Base-by-base conservation (phyloP, 345 rosid species). In the Citrus inodora region DNA sequence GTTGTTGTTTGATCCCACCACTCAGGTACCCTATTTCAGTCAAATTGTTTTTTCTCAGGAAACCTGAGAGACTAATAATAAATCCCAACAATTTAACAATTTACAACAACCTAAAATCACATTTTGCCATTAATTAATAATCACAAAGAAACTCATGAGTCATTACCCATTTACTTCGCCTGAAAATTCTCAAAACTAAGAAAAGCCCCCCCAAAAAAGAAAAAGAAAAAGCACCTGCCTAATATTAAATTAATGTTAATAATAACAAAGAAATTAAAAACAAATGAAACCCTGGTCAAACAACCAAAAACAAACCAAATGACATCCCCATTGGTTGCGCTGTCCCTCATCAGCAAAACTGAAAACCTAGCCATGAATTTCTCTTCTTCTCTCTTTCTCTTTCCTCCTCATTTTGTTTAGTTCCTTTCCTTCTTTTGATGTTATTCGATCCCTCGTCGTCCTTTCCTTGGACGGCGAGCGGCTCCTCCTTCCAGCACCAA, bases 381-480 rank as follows among this genome's bases (percentile, higher is more conserved):
- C 60, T 72, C 60, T 76, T 19, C 48, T 30, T 53, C 67, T 61
- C 70, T 27, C 22, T 40, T 14, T 24, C 73, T 71, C 70, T 67
- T 58, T 61, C 67, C 61, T 67, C 51, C 48, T 6, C 46, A 11
- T 56, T 25, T 72, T 17, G 8, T n/a, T 61, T 25, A 24, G 2
- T 61, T n/a, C 13, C 4, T 35, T 48, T 22, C 16, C 7, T 38
- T 16, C 65, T 35, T 76, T 55, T 77, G 67, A 67, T 80, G 79
- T 76, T 30, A 74, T 5, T 22, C 46, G 63, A 72, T 75, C 68
- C 65, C 79, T 63, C 76, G 77, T 79, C 80, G 82, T 79, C 79
- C 84, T 76, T 22, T 5, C 30, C 28, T 59, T 13, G 78, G 79
- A 46, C 79, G 83, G 80, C 87, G 83, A 65, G 74, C 27, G 27